Percentiles rank a stretch among this genome's conserved stretches.
phyloP scores from a whole-genome alignment of 2,329 filamentous ascomycete species.

The Fusarium odoratissimum region DNA sequence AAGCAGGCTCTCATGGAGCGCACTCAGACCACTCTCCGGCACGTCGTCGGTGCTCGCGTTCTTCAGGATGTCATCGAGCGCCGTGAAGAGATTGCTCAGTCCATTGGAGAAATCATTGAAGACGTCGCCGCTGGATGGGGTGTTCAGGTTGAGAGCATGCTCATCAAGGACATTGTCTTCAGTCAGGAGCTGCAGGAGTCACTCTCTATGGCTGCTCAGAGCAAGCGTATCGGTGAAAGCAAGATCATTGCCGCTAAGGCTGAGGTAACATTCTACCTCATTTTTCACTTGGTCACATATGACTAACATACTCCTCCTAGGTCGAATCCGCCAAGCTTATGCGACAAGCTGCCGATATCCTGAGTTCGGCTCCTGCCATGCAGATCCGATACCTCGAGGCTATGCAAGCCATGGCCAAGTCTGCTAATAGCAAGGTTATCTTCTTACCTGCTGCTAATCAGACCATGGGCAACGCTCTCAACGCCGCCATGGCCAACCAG shows the following conservation, averaged over 20 bases:
- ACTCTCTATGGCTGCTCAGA: constrained; percentile 97
- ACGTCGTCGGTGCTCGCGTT: constrained; percentile 94
- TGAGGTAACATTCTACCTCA: constrained; percentile 62
- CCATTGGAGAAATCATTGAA: constrained; percentile 96
- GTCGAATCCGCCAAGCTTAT: constrained; percentile 96
- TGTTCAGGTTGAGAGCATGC: constrained; percentile 96
- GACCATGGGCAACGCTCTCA: constrained; percentile 62
- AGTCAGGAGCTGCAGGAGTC: constrained; percentile 94
- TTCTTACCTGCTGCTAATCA: constrained; percentile 76
- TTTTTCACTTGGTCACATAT: neutral
- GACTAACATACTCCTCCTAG: constrained; percentile 39
- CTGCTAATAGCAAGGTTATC: constrained; percentile 88
- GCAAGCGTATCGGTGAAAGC: constrained; percentile 97
- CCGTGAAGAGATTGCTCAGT: constrained; percentile 94
- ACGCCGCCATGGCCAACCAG: constrained; percentile 56
- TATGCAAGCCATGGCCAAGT: constrained; percentile 99
- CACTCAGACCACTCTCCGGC: constrained; percentile 95
- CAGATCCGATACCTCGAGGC: constrained; percentile 98
- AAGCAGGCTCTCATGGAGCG: constrained; percentile 97
- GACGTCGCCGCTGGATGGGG: constrained; percentile 95
- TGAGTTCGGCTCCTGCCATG: constrained; percentile 94
- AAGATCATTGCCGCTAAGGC: constrained; percentile 98
- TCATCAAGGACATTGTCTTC: constrained; percentile 99
- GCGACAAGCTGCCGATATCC: constrained; percentile 92
- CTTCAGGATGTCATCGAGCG: constrained; percentile 99